Evolutionary conservation across 176 grass and related monocot genomes (phyloP).

Genomic region (Aechmea fasciata): DNA sequence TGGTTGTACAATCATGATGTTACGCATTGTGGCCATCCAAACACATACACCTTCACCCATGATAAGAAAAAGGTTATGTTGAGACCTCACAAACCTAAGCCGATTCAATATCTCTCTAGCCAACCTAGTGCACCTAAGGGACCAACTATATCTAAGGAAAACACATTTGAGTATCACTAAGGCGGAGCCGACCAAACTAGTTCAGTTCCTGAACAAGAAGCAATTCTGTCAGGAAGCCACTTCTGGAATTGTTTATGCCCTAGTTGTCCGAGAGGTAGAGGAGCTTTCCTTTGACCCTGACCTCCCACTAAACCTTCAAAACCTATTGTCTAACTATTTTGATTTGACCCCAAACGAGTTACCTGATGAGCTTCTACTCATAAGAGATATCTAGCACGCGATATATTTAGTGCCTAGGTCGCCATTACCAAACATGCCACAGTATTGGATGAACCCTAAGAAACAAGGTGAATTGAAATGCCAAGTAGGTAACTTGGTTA

Average conservation of each 20-base stretch:
- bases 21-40: neutral
- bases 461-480: conserved; percentile 5
- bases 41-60: neutral
- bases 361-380: neutral
- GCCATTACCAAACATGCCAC: neutral
- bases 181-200: too few species aligned
- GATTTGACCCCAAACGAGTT: neutral
- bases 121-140: too few species aligned
- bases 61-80: neutral
- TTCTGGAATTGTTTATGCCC: too few species aligned
- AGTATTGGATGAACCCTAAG: conserved; percentile 8
- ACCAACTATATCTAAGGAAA: too few species aligned
- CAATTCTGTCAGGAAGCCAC: too few species aligned
- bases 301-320: neutral
- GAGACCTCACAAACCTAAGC: neutral
- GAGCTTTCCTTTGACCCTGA: neutral
- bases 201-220: too few species aligned
- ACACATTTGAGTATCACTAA: too few species aligned
- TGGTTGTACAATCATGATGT: neutral
- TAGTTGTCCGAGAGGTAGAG: too few species aligned
- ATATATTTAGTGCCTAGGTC: conserved; percentile 9
- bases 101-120: too few species aligned
- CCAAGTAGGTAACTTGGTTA: conserved; percentile 3
- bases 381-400: neutral
- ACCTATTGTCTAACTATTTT: neutral